Evolutionary conservation across 768 basidiomycete genomes (phyloP).

Genomic region (Boletus rubroflammeus): DNA sequence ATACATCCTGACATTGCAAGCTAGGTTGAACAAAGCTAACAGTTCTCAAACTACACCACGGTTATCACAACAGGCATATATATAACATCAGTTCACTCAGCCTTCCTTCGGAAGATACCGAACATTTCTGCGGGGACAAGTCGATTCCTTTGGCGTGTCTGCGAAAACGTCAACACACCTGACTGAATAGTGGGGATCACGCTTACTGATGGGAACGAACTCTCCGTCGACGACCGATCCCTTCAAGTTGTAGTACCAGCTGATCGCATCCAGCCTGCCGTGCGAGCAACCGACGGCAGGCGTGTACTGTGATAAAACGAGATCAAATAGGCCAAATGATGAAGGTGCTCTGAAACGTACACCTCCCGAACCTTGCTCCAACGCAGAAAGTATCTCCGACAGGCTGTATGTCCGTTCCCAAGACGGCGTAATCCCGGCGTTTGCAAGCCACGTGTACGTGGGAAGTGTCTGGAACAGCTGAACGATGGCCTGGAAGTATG

Average conservation of each 20-base stretch:
- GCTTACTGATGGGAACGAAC: conserved; percentile 58
- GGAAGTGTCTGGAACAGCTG: conserved; percentile 63
- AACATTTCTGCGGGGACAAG: conserved; percentile 56
- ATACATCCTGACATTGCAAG: neutral
- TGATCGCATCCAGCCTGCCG: conserved; percentile 40
- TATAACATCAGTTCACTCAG: neutral
- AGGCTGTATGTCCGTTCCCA: conserved; percentile 51
- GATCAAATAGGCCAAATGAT: neutral
- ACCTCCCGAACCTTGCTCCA: conserved; percentile 53
- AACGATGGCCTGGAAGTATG: conserved; percentile 58
- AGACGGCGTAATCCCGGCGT: conserved; percentile 74
- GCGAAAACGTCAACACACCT: neutral
- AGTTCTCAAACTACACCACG: neutral
- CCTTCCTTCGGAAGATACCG: conserved; percentile 52
- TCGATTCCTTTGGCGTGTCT: conserved; percentile 53
- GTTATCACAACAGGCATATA: neutral
- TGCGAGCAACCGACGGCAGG: conserved; percentile 47
- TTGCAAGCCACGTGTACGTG: conserved; percentile 67
- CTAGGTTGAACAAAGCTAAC: too few relatives aligned
- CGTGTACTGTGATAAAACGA: conserved; percentile 36
- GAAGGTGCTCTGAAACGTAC: neutral
- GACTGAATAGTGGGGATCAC: neutral
- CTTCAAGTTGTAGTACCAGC: conserved; percentile 61
- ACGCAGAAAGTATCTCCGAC: conserved; percentile 48
- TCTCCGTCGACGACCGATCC: conserved; percentile 63